These are phyloP conservation scores for Cercophora scortea DNA, from an alignment of 495 filamentous ascomycete genomes.

Conservation along the genomic window DNA sequence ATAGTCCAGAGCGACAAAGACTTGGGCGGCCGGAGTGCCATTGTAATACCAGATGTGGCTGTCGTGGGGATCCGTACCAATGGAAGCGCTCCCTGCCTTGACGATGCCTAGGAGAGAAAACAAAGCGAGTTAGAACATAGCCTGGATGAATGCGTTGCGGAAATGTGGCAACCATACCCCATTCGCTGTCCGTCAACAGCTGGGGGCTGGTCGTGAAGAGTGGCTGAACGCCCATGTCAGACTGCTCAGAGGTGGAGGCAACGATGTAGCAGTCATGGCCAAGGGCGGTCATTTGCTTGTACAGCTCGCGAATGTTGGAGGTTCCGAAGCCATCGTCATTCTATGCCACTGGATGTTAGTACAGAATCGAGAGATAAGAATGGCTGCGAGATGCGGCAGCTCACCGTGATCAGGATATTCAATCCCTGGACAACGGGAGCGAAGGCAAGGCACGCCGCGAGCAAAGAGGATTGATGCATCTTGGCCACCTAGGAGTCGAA, in stretches of 20 bases:
- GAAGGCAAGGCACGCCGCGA: conserved; percentile 4
- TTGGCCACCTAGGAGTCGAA: too few relatives aligned
- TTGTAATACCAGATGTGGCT: conserved; percentile 41
- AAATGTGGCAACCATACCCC: neutral
- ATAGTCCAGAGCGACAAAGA: conserved; percentile 40
- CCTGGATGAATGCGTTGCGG: too few relatives aligned
- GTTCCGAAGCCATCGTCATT: conserved; percentile 39
- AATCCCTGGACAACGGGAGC: neutral
- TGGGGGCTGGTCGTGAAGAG: conserved; percentile 21
- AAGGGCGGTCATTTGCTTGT: conserved; percentile 24
- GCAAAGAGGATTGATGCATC: conserved; percentile 5
- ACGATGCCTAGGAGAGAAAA: conserved; percentile 20
- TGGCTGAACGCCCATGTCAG: conserved; percentile 15
- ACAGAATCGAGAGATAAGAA: neutral
- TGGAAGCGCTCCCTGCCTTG: conserved; percentile 16
- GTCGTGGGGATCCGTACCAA: conserved; percentile 32
- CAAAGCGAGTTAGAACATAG: neutral
- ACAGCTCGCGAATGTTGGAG: conserved; percentile 35
- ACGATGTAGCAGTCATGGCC: conserved; percentile 34
- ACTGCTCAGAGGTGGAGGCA: conserved; percentile 19
- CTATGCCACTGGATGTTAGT: neutral
- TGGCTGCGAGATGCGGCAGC: too few relatives aligned
- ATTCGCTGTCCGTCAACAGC: conserved; percentile 16
- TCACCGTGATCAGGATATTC: conserved; percentile 18
- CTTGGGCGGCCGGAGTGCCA: conserved; percentile 32